Conservation (phyloP, 371 early-diverging fungal species). For the Mortierella polycephala region DNA sequence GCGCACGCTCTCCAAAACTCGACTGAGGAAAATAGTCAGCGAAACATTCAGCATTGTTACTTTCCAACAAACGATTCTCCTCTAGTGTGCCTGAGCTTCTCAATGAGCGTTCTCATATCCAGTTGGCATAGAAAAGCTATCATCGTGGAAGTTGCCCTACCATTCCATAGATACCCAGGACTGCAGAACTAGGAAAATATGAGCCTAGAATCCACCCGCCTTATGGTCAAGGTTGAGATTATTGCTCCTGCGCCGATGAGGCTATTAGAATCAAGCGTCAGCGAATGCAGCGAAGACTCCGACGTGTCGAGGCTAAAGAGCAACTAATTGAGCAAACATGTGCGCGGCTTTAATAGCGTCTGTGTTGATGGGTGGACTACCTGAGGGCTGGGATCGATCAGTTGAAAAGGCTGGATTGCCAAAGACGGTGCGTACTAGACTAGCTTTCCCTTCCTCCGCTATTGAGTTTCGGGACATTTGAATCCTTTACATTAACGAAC, state of each 20-base stretch:
- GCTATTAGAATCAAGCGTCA: neutral
- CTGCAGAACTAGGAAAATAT: slow-evolving; percentile 40
- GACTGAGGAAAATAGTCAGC: no score
- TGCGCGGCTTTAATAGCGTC: slow-evolving; percentile 17
- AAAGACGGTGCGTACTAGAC: slow-evolving; percentile 26
- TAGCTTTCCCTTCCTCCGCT: slow-evolving; percentile 24
- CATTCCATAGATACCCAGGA: slow-evolving; percentile 55
- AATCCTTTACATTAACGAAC: slow-evolving; percentile 17
- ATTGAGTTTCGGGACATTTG: slow-evolving; percentile 41
- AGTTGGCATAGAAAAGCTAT: no score
- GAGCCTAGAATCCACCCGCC: slow-evolving; percentile 57
- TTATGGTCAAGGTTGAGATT: slow-evolving; percentile 8
- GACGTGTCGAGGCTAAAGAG: slow-evolving; percentile 34
- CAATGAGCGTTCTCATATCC: no score
- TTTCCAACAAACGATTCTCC: no score
- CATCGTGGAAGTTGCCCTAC: slow-evolving; percentile 3
- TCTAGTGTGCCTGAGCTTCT: no score
- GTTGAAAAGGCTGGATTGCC: slow-evolving; percentile 20
- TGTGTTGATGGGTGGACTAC: slow-evolving; percentile 20
- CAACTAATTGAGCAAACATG: slow-evolving; percentile 15
- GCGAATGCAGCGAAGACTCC: slow-evolving; percentile 5
- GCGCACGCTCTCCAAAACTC: no score
- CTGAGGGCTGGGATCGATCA: slow-evolving; percentile 27
- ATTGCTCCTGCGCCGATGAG: slow-evolving; percentile 4
- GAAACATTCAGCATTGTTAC: no score